Conservation (phyloP, 331 rosid species). For the Pyracantha coccinea region DNA sequence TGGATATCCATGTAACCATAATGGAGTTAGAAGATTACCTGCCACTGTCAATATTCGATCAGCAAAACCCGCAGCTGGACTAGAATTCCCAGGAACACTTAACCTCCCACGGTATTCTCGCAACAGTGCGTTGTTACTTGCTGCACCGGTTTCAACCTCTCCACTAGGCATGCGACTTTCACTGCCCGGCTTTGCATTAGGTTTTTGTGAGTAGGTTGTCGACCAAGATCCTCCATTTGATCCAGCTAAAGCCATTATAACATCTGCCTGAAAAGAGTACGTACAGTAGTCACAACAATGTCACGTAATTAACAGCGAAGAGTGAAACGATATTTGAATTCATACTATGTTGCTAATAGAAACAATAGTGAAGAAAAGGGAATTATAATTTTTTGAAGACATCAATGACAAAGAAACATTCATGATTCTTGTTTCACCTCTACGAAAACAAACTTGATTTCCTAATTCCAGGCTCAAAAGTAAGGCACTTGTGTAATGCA, state of each 20-base stretch:
- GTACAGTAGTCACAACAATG: constrained; percentile 11
- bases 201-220: constrained; percentile 65
- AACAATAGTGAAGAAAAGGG: neutral
- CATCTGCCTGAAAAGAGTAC: constrained; percentile 61
- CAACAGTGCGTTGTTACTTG: constrained; percentile 28
- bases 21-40: constrained; percentile 31
- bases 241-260: constrained; percentile 96
- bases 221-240: constrained; percentile 99
- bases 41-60: constrained; percentile 41
- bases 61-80: constrained; percentile 34
- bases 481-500: neutral
- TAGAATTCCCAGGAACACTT: constrained; percentile 40
- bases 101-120: constrained; percentile 58
- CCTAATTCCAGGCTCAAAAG: neutral
- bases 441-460: neutral
- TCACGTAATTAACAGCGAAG: neutral
- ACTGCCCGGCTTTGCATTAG: constrained; percentile 32
- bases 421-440: neutral
- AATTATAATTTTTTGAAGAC: neutral
- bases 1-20: neutral
- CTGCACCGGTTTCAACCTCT: constrained; percentile 54
- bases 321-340: neutral
- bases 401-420: neutral
- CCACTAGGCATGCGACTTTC: constrained; percentile 46
- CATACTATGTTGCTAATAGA: neutral